Evolutionary conservation across 169 alveolate genomes (phyloP), one percentile per base, ranked within the genome.

Genomic region (Eimeria maxima): DNA sequence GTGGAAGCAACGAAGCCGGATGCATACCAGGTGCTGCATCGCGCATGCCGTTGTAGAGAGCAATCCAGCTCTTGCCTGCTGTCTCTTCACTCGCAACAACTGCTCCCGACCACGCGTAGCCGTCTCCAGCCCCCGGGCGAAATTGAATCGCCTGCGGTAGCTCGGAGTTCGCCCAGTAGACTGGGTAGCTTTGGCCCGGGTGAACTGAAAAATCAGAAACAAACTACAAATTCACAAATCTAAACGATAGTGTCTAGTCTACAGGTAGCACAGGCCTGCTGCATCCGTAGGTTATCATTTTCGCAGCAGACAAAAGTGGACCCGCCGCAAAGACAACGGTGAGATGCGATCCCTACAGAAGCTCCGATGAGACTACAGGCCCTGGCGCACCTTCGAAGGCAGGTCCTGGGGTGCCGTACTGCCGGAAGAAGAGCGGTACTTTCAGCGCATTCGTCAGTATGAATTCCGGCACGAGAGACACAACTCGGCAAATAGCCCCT

Each of bases 391-490:
- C 97, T 94, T 96, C 96, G 60, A 69, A 60, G 63, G 93, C 86
- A 38, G 96, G 95, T 16, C 95, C 96, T 47, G 76, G 92, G n/a
- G 96, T 95, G 86, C 97, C 97, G 96, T 93, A 97, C 95, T 98
- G 98, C 63, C 98, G 97, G 63, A 97, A 90, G 96, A 81, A 95
- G 6, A 98, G 73, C 27, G 93, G 95, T 44, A 80, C 84, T 63
- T 95, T 84, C 74, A 97, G 76, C 92, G 95, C 97, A 87, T 98
- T 98, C 60, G 98, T 97, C 92, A 98, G 76, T 55, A 98, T 92
- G 95, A 96, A 97, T 86, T 97, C 98, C 55, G 99, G 99, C 24
- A 98, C 97, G 63, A 97, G 98, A 13, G 99, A 97, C 57, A 98
- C 97, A 53, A 97, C 97, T 50, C 98, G 95, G 95, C 98, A 97